Percentiles rank a stretch among this genome's conserved stretches.
Conservation (phyloP, 2,329 filamentous ascomycete genomes). For the Trichophyton schoenleinii region DNA sequence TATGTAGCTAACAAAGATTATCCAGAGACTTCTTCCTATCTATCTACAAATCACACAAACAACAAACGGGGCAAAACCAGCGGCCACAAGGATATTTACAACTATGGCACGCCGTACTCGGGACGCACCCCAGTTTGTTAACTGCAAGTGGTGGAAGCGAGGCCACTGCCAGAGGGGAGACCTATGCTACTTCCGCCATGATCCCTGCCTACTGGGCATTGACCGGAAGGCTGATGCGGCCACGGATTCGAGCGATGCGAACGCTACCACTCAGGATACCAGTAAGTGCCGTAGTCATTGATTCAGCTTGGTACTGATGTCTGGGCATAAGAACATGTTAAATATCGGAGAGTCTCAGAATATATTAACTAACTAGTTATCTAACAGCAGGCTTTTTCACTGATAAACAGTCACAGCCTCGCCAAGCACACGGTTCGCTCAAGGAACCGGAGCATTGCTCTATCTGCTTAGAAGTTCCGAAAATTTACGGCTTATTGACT, state of each 20-base stretch:
- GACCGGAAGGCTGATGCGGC: background rate
- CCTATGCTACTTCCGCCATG: slow-evolving; percentile 18
- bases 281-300: background rate
- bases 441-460: slow-evolving; percentile 14
- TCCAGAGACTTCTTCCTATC: too few relatives aligned
- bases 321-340: background rate
- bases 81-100: too few relatives aligned
- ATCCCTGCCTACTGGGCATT: slow-evolving; percentile 13
- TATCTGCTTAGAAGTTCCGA: slow-evolving; percentile 20
- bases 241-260: background rate
- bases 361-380: background rate
- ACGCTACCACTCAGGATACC: background rate
- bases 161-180: slow-evolving; percentile 17
- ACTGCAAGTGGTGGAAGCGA: slow-evolving; percentile 20
- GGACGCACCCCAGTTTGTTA: slow-evolving; percentile 9
- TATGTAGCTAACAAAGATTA: too few relatives aligned
- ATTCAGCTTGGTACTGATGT: background rate
- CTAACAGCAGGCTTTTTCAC: background rate
- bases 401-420: background rate
- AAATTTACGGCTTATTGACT: slow-evolving; percentile 19
- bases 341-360: background rate
- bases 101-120: background rate
- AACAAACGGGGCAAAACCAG: background rate
- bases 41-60: background rate
- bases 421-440: background rate